phyloP scores from a whole-genome alignment of 225 moss, liverwort and hornwort species.

The Anthoceros angustus region DNA sequence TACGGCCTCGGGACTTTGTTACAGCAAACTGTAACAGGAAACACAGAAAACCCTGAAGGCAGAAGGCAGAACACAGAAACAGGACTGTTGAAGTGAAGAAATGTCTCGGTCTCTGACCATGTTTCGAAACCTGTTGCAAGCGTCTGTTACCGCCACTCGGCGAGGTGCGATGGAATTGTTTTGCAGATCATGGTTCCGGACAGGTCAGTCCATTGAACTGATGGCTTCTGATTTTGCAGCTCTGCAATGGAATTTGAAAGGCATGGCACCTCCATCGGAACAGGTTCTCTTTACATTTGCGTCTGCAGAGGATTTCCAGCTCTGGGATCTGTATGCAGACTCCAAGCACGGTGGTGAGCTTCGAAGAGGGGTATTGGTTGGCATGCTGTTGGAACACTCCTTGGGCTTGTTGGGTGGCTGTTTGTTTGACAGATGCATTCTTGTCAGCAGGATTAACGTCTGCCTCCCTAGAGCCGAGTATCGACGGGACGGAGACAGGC shows the following conservation, averaged over 20 bases:
- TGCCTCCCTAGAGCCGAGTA: not conserved
- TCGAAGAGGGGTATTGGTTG: conserved; percentile 5
- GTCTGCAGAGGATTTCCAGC: conserved; percentile 30
- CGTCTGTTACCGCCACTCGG: conserved; percentile 27
- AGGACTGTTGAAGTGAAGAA: not conserved
- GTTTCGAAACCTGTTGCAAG: conserved; percentile 24
- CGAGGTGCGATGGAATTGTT: conserved; percentile 15
- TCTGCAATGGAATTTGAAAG: conserved; percentile 66
- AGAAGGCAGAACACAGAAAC: too few species aligned
- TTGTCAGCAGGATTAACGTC: not conserved
- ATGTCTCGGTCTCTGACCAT: conserved; percentile 5
- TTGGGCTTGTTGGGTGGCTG: conserved; percentile 7
- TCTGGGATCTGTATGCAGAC: conserved; percentile 74
- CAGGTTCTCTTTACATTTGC: conserved; percentile 44
- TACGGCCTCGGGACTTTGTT: too few species aligned
- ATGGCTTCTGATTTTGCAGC: conserved; percentile 17
- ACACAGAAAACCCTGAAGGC: too few species aligned
- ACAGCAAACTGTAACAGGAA: too few species aligned
- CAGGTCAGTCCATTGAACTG: not conserved
- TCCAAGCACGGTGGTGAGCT: conserved; percentile 48
- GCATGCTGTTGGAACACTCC: conserved; percentile 11
- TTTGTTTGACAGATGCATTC: not conserved
- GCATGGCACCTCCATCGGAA: conserved; percentile 65
- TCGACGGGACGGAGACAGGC: not conserved
- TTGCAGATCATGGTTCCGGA: not conserved